Evolutionary conservation across 2,329 filamentous ascomycete species (phyloP), one percentile per base, ranked within the genome.

Genomic region (Zymoseptoria passerinii): DNA sequence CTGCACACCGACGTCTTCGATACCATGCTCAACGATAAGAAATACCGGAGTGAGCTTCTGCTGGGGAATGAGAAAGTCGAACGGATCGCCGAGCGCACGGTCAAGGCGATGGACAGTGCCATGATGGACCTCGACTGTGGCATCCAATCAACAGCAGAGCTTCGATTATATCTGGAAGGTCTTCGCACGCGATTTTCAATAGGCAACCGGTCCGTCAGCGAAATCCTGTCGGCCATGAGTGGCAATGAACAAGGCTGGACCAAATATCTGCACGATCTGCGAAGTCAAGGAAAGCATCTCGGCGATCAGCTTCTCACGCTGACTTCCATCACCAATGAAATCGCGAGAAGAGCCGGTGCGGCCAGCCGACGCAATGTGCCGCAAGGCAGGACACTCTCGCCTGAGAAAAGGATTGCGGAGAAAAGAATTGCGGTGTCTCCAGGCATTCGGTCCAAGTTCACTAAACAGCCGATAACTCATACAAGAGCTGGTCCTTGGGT

Each of bases 191-290:
- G 82, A 4, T 78, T 80, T 63, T 84, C 83, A 72, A 80, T 84
- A 57, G 75, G 80, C 54, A 76, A 81, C 16, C 73, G 76, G 27
- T 83, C 87, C 52, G 82, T 89, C 20, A 79, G 81, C 40, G 85
- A 89, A 52, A 90, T 96, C 19, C 94, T 89, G 66, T 83, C 86
- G 48, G 90, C 92, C 44, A 97, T 97, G 92, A 87, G 88, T 68
- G 89, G 90, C 35, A 97, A 97, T 66, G 87, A 91, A 8, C 88
- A 95, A 63, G 91, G 92, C 50, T 97, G 92, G 92, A 83, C 86
- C 58, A 84, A 86, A 58, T 90, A 90, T 6, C 86, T 96, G 68
- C 81, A 85, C 56, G 87, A 87, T 56, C 79, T 96, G 59, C 86
- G 90, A 70, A 81, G 82, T 20, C 90, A 87, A 68, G 86, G 87